A percentile compares a stretch with the other conserved stretches of the same genome.
phyloP scores from a whole-genome alignment of 495 filamentous ascomycete species.

The Penicillium soppii region DNA sequence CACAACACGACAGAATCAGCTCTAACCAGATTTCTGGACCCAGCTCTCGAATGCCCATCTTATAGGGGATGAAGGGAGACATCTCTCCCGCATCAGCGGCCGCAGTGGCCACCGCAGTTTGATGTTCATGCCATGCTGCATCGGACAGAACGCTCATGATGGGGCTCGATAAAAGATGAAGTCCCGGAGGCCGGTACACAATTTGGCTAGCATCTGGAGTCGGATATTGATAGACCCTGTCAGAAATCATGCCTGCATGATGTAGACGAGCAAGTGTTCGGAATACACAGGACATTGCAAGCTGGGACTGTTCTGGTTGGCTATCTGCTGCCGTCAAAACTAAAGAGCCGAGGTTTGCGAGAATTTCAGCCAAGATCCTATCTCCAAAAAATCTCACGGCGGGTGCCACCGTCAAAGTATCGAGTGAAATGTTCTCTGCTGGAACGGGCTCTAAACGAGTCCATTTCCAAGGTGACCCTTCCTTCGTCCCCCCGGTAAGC shows the following conservation, averaged over 20 bases:
- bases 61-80: conserved; percentile 51
- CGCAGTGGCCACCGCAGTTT: conserved; percentile 41
- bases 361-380: conserved; percentile 26
- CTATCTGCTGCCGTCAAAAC: conserved; percentile 51
- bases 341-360: conserved; percentile 51
- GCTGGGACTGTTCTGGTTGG: conserved; percentile 33
- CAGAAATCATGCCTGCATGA: conserved; percentile 55
- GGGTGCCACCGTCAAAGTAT: conserved; percentile 26
- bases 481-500: conserved; percentile 18
- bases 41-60: conserved; percentile 50
- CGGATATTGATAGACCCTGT: conserved; percentile 54
- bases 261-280: conserved; percentile 61
- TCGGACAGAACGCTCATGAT: conserved; percentile 64
- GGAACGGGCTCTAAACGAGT: conserved; percentile 1
- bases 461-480: background rate
- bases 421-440: conserved; percentile 12
- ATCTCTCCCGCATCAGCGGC: conserved; percentile 48
- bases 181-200: conserved; percentile 54
- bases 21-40: conserved; percentile 65
- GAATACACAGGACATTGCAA: conserved; percentile 57
- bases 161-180: conserved; percentile 54
- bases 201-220: conserved; percentile 29
- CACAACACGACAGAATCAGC: conserved; percentile 64
- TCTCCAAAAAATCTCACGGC: conserved; percentile 21
- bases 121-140: conserved; percentile 57